Conservation (phyloP, 139 green algal genomes). For the Chlamydomonas incerta region DNA sequence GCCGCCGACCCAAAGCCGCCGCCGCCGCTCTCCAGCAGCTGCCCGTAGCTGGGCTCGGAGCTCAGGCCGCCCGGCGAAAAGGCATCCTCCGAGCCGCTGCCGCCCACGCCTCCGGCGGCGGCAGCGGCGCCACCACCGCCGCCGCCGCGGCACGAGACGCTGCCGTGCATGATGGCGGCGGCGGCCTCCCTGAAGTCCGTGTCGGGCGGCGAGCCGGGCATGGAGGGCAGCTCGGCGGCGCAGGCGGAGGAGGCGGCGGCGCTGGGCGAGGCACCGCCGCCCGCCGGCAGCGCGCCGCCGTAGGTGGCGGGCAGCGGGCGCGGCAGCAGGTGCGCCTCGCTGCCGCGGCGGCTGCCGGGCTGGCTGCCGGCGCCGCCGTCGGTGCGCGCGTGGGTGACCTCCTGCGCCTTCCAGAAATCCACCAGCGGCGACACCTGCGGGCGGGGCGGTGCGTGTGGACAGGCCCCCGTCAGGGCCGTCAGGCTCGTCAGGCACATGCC, state of each 20-base stretch:
- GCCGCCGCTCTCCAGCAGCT: neutral
- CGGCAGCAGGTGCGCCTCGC: neutral
- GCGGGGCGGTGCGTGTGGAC: too few species aligned
- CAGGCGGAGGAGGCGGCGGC: neutral
- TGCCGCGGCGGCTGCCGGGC: neutral
- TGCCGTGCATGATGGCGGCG: too few species aligned
- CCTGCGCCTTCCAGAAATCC: constrained; percentile 40
- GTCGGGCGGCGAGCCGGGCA: neutral
- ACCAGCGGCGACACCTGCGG: constrained; percentile 42
- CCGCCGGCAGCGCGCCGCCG: neutral
- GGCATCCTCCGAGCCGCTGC: neutral
- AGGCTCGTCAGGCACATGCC: too few species aligned
- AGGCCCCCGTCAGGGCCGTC: too few species aligned
- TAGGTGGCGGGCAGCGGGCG: neutral
- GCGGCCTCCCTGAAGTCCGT: neutral
- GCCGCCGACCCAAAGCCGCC: neutral
- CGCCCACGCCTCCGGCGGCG: neutral
- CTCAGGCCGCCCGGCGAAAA: neutral
- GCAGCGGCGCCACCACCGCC: too few species aligned
- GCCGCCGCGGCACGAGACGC: too few species aligned
- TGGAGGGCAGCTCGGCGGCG: neutral
- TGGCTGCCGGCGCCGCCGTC: too few species aligned
- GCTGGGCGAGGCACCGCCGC: neutral
- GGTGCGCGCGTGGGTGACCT: too few species aligned
- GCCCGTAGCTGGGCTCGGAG: neutral